A percentile compares a stretch with the other conserved stretches of the same genome.
Conservation (phyloP, 495 filamentous ascomycete species). For the Hypoxylon subgilvum region DNA sequence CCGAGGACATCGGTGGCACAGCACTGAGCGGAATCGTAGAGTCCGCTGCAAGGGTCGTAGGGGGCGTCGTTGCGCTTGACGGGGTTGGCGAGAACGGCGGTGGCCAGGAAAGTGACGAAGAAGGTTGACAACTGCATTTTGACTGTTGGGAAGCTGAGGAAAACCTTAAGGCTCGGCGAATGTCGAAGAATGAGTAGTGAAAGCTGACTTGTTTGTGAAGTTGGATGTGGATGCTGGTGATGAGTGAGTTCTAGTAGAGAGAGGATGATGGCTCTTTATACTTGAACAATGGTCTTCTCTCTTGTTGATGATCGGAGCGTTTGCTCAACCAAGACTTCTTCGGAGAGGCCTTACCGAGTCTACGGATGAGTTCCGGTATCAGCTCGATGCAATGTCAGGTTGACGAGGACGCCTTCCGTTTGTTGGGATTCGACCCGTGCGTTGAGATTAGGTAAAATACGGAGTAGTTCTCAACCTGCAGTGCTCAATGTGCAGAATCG, state of each 20-base stretch:
- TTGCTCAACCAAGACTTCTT: slow-evolving; percentile 5
- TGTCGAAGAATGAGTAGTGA: slow-evolving; percentile 31
- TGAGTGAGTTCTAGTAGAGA: slow-evolving; percentile 21
- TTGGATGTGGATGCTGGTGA: slow-evolving; percentile 22
- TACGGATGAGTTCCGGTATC: slow-evolving; percentile 1
- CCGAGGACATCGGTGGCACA: slow-evolving; percentile 56
- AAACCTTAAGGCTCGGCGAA: slow-evolving; percentile 32
- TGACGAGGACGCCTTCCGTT: too few relatives aligned
- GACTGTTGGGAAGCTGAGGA: slow-evolving; percentile 32
- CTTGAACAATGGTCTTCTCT: slow-evolving; percentile 1
- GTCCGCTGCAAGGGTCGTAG: slow-evolving; percentile 35
- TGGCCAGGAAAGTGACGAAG: slow-evolving; percentile 42
- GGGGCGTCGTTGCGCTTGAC: slow-evolving; percentile 30
- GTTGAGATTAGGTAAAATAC: too few relatives aligned
- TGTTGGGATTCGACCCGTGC: too few relatives aligned
- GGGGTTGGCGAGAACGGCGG: slow-evolving; percentile 42
- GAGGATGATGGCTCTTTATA: slow-evolving; percentile 30
- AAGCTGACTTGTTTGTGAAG: slow-evolving; percentile 17
- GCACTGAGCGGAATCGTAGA: slow-evolving; percentile 44
- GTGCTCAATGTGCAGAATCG: not conserved
- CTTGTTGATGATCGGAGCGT: not conserved
- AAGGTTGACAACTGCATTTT: slow-evolving; percentile 51
- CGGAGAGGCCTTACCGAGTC: not conserved
- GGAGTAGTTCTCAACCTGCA: not conserved
- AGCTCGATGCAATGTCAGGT: slow-evolving; percentile 16